These are phyloP conservation scores for Arachnomyces sp. DNA, from an alignment of 2,329 filamentous ascomycete genomes.

Conservation along the genomic window DNA sequence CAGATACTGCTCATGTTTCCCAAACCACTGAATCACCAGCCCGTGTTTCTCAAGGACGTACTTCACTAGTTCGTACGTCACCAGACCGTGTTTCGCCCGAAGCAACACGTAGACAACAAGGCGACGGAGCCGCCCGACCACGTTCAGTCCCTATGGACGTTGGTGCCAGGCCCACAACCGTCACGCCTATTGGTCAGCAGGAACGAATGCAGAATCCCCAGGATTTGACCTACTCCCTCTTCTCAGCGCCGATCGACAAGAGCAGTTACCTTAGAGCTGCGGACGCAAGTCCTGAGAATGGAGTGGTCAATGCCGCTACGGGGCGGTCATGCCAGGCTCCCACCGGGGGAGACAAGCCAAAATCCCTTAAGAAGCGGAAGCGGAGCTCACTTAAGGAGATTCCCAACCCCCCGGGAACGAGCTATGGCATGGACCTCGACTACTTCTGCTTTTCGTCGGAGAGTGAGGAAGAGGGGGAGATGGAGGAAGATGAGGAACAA, in stretches of 20 bases:
- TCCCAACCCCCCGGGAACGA: slow-evolving; percentile 33
- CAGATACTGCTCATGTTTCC: too few species aligned
- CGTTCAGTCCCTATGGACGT: slow-evolving; percentile 8
- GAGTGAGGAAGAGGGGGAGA: slow-evolving; percentile 21
- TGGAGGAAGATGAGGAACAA: slow-evolving; percentile 4
- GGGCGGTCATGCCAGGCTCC: not conserved
- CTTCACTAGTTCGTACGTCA: too few species aligned
- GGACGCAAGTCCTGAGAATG: not conserved
- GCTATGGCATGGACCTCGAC: slow-evolving; percentile 34
- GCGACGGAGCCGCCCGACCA: too few species aligned
- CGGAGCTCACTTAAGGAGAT: slow-evolving; percentile 32
- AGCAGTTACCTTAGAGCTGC: slow-evolving; percentile 3
- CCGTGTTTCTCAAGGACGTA: too few species aligned
- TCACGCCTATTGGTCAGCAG: slow-evolving; percentile 5
- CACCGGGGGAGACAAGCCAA: not conserved
- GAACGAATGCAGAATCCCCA: slow-evolving; percentile 12
- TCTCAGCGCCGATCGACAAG: slow-evolving; percentile 19
- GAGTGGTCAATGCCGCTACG: not conserved
- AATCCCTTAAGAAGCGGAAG: slow-evolving; percentile 29
- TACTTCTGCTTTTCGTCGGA: slow-evolving; percentile 31
- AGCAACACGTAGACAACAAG: too few species aligned
- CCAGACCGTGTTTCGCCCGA: too few species aligned
- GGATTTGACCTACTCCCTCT: slow-evolving; percentile 22
- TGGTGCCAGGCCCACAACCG: not conserved
- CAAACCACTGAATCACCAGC: too few species aligned